Base-by-base conservation (phyloP, 2,329 filamentous ascomycete species). In the Chrysoporthe deuterocubensis region DNA sequence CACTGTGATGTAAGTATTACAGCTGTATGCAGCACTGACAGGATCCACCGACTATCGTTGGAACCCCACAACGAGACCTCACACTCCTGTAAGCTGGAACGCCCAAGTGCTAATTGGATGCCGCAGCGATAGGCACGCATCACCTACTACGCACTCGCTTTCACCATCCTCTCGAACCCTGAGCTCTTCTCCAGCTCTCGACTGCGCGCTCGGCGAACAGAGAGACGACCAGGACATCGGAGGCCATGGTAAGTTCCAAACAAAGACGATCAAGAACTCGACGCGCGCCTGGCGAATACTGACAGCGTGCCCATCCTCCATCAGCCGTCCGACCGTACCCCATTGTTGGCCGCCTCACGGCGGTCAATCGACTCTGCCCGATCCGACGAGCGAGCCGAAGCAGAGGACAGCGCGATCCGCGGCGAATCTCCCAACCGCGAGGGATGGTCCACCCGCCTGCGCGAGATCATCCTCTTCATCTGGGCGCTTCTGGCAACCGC, bases 401-500 rank as follows among this genome's bases (percentile, higher is more conserved):
- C 77, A 62, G 74, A 78, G 69, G 75, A 76, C 67, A 75, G 71
- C 61, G 76, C 73, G 11, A 75, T 80, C 59, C 73, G 78, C 54
- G 69, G 71, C 58, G 59, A 64, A n/a, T 26, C 69, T 40, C 42
- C 67, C 48, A 50, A 70, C 40, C 52, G 69, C 18, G 54, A 64
- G 21, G 59, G 65, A 4, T 70, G 68, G 68, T 54, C 68, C 43
- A 76, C 76, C 68, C 86, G 87, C 78, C 77, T 86, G 66, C 88
- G 91, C 70, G 93, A 97, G 76, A 78, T 92, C 64, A 86, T 90
- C 34, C 81, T 97, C 71, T 94, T 97, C 76, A 80, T 86, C 61
- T 97, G 94, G 94, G 93, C 94, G 5, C 79, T 96, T 18, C 73
- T 95, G 34, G 93, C 94, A 21, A 97, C 94, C 0, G 87, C 90